Conservation (phyloP, 2,329 filamentous ascomycete genomes). For the Aspergillus calidoustus region DNA sequence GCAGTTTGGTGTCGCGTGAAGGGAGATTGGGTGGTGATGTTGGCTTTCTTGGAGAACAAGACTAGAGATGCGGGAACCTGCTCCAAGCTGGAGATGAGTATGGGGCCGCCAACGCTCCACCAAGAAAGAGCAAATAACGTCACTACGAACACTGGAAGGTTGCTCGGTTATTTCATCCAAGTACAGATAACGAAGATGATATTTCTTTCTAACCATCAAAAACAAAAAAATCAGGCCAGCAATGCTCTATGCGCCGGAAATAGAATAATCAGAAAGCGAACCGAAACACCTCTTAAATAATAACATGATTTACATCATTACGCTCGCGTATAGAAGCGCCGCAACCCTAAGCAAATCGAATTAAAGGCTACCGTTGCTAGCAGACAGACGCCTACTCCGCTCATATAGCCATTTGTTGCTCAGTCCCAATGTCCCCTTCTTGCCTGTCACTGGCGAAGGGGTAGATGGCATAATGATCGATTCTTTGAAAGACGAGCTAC, state of each 20-base stretch:
- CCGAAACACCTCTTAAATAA: slow-evolving; percentile 12
- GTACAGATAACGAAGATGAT: too few species aligned
- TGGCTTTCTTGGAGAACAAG: slow-evolving; percentile 23
- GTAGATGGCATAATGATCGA: slow-evolving; percentile 56
- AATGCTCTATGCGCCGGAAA: slow-evolving; percentile 12
- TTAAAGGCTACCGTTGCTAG: slow-evolving; percentile 43
- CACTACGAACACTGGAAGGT: background rate
- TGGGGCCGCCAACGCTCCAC: slow-evolving; percentile 3
- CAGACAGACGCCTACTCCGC: slow-evolving; percentile 59
- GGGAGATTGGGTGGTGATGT: slow-evolving; percentile 24
- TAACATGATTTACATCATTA: slow-evolving; percentile 17
- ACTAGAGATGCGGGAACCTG: slow-evolving; percentile 25
- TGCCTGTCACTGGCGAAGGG: slow-evolving; percentile 68
- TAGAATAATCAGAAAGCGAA: slow-evolving; percentile 8
- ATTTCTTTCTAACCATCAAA: background rate
- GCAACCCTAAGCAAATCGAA: slow-evolving; percentile 15
- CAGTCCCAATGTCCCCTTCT: slow-evolving; percentile 74
- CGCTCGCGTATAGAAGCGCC: slow-evolving; percentile 12
- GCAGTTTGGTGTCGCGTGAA: slow-evolving; percentile 18
- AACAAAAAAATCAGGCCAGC: background rate
- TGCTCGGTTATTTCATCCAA: background rate
- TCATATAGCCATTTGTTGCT: slow-evolving; percentile 98
- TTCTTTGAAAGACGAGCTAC: slow-evolving; percentile 41
- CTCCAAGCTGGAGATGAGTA: slow-evolving; percentile 21
- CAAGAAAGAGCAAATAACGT: slow-evolving; percentile 1